Percentiles rank a stretch among this genome's conserved stretches.
Conservation (phyloP, 176 grass and related monocot species). For the Zea mays region DNA sequence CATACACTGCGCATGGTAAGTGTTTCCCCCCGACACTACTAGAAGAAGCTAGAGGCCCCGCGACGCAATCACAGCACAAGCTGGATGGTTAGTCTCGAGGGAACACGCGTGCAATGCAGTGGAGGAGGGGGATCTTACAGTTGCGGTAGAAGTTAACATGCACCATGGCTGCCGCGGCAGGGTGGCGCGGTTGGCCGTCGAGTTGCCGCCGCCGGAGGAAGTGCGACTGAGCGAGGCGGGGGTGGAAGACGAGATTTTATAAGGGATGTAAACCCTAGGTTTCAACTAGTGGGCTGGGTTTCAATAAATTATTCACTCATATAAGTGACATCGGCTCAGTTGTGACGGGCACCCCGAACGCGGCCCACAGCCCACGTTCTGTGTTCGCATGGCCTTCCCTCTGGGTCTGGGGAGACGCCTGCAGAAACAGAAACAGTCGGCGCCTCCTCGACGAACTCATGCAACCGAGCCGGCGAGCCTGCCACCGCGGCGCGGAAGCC, state of each 20-base stretch:
- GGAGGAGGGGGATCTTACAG: conserved; percentile 40
- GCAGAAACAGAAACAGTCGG: too few relatives aligned
- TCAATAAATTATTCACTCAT: not conserved
- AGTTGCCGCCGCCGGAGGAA: too few relatives aligned
- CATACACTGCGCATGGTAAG: too few relatives aligned
- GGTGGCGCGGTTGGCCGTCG: too few relatives aligned
- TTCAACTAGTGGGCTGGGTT: not conserved
- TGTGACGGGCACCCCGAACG: not conserved
- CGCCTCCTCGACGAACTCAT: not conserved
- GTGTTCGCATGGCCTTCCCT: too few relatives aligned
- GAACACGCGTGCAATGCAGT: not conserved
- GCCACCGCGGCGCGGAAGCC: conserved; percentile 4
- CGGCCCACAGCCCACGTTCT: not conserved
- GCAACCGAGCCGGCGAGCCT: not conserved
- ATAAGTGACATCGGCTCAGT: not conserved
- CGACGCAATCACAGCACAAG: not conserved
- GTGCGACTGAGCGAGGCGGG: not conserved
- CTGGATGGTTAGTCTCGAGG: not conserved
- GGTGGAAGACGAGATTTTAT: conserved; percentile 11
- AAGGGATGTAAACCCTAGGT: conserved; percentile 37
- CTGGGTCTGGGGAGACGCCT: not conserved
- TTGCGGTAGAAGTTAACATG: conserved; percentile 70
- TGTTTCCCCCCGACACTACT: not conserved
- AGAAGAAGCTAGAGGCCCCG: not conserved
- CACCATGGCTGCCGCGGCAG: too few relatives aligned